Conservation (phyloP, 2,329 filamentous ascomycete species). For the Arachnopeziza araneosa region DNA sequence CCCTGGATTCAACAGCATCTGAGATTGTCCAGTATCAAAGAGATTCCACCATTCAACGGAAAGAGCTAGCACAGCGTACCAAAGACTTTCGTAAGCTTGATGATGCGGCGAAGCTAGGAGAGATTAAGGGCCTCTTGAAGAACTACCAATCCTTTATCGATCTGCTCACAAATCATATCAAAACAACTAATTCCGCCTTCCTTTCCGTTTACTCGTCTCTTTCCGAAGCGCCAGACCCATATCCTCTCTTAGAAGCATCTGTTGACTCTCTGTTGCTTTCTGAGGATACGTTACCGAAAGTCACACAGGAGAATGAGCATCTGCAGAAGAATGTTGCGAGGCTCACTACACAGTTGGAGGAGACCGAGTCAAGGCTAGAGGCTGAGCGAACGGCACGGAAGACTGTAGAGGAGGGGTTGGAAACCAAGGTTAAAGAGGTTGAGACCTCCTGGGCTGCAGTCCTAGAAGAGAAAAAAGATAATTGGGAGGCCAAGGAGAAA, state of each 20-base stretch:
- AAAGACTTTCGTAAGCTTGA: slow-evolving; percentile 96
- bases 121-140: slow-evolving; percentile 87
- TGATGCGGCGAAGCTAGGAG: slow-evolving; percentile 76
- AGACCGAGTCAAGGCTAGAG: slow-evolving; percentile 74
- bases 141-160: slow-evolving; percentile 99
- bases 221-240: slow-evolving; percentile 93
- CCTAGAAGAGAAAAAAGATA: slow-evolving; percentile 87
- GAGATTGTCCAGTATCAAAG: slow-evolving; percentile 91
- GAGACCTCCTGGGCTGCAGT: slow-evolving; percentile 87
- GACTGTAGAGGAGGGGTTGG: slow-evolving; percentile 70
- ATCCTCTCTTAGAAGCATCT: slow-evolving; percentile 90
- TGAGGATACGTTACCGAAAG: slow-evolving; percentile 85
- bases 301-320: slow-evolving; percentile 82
- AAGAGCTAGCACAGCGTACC: slow-evolving; percentile 97
- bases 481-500: slow-evolving; percentile 93
- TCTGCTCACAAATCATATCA: slow-evolving; percentile 90
- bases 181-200: slow-evolving; percentile 88
- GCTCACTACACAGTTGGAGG: slow-evolving; percentile 76
- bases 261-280: slow-evolving; percentile 89
- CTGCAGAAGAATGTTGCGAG: slow-evolving; percentile 73
- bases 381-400: slow-evolving; percentile 67
- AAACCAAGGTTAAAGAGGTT: slow-evolving; percentile 79
- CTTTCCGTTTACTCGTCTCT: slow-evolving; percentile 87
- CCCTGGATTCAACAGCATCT: slow-evolving; percentile 86
- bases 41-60: slow-evolving; percentile 91